Evolutionary conservation across 2,329 filamentous ascomycete genomes (phyloP).

Genomic region (Grosmannia huntii): DNA sequence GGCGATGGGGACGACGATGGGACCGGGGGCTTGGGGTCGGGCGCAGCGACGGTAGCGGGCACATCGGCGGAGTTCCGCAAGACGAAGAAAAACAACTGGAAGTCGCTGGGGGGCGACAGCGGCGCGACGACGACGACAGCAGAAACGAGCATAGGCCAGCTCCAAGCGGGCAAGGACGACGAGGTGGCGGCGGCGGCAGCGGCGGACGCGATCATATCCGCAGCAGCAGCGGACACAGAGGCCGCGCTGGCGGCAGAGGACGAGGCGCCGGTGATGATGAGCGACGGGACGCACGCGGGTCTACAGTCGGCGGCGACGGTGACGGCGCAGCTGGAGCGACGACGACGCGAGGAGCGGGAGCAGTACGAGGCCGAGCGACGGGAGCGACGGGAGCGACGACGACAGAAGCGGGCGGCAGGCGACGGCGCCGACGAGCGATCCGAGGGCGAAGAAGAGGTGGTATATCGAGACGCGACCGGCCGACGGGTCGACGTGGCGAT

Average conservation of each 20-base stretch:
- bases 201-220: slow-evolving; percentile 64
- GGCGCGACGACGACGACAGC: slow-evolving; percentile 1
- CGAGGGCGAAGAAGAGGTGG: slow-evolving; percentile 50
- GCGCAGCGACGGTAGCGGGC: slow-evolving; percentile 34
- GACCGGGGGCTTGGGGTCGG: slow-evolving; percentile 37
- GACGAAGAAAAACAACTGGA: slow-evolving; percentile 72
- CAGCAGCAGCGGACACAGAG: slow-evolving; percentile 53
- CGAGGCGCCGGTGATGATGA: slow-evolving; percentile 51
- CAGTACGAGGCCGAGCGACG: slow-evolving; percentile 18
- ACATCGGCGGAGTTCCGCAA: slow-evolving; percentile 54
- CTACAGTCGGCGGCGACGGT: slow-evolving; percentile 76
- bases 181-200: slow-evolving; percentile 35
- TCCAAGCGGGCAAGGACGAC: too few relatives aligned
- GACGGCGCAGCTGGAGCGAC: slow-evolving; percentile 51
- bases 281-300: slow-evolving; percentile 75
- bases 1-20: slow-evolving; percentile 31
- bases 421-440: slow-evolving; percentile 51
- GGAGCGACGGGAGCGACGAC: slow-evolving; percentile 20
- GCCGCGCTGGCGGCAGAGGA: slow-evolving; percentile 35
- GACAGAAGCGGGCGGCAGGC: slow-evolving; percentile 36
- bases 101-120: slow-evolving; percentile 41
- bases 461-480: slow-evolving; percentile 90
- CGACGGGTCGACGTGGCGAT: slow-evolving; percentile 87
- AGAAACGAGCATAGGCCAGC: neutral
- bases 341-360: slow-evolving; percentile 24